phyloP scores from a whole-genome alignment of 441 rosid species.

The Adansonia grandidieri region DNA sequence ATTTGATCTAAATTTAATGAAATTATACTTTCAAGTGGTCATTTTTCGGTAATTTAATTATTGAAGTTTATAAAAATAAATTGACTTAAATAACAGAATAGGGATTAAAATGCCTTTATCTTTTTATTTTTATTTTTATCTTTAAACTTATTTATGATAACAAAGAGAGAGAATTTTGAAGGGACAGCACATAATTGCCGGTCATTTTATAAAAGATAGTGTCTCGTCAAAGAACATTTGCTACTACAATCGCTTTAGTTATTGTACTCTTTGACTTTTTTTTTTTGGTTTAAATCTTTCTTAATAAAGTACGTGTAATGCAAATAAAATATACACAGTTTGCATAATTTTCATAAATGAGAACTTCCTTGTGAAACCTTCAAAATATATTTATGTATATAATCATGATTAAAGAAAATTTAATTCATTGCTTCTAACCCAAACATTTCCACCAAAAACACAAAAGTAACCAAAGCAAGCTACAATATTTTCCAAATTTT shows the following conservation, averaged over 20 bases:
- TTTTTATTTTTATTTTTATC: too few species aligned
- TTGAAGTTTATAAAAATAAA: too few species aligned
- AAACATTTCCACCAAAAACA: constrained; percentile 15
- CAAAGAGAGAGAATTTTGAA: too few species aligned
- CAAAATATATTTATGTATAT: background rate
- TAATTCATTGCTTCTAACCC: constrained; percentile 26
- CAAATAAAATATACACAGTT: background rate
- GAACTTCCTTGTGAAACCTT: constrained; percentile 19
- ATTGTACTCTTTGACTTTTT: background rate
- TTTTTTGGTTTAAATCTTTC: background rate
- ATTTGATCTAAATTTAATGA: too few species aligned
- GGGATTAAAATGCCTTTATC: too few species aligned
- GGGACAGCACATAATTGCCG: too few species aligned
- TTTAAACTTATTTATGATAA: too few species aligned
- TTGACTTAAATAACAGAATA: too few species aligned
- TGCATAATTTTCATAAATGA: constrained; percentile 15
- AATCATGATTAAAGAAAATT: background rate
- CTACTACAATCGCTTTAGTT: background rate
- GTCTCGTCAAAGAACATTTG: too few species aligned
- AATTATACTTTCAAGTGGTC: too few species aligned
- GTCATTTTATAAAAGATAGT: too few species aligned
- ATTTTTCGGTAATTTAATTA: too few species aligned
- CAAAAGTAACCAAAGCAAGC: background rate
- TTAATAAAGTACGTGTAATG: background rate
- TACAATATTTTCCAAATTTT: background rate